Conservation (phyloP, 2,329 filamentous ascomycete genomes). For the Cercospora nicotianae region DNA sequence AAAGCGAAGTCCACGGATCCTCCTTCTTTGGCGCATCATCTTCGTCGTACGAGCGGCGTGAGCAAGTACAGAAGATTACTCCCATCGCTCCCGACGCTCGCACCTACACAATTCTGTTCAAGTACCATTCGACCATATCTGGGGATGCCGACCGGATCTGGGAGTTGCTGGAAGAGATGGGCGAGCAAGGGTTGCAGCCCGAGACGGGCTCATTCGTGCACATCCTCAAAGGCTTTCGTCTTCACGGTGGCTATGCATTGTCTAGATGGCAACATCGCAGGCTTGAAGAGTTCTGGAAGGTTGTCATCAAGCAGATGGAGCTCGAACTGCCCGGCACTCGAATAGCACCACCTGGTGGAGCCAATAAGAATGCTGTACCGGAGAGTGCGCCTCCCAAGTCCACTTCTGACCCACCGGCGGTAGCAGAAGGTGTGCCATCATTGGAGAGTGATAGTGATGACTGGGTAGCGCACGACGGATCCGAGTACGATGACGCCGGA, state of each 20-base stretch:
- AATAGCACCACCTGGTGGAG: not conserved
- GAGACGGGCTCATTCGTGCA: constrained; percentile 76
- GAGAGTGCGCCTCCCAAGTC: not conserved
- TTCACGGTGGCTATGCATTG: constrained; percentile 65
- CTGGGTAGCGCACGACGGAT: not conserved
- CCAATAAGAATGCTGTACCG: not conserved
- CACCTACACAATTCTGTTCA: constrained; percentile 78
- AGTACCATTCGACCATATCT: constrained; percentile 66
- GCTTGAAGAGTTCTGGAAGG: constrained; percentile 67
- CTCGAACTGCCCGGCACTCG: not conserved
- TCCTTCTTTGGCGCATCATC: constrained; percentile 41
- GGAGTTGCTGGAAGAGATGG: constrained; percentile 78
- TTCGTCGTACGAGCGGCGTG: constrained; percentile 27
- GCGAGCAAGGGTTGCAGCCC: constrained; percentile 63
- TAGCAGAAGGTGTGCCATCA: not conserved
- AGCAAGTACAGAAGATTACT: constrained; percentile 64
- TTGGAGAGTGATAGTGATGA: not conserved
- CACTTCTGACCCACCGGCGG: not conserved
- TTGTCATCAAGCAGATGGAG: constrained; percentile 54
- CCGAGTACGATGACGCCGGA: not conserved
- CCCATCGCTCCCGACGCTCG: constrained; percentile 71
- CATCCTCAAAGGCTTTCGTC: constrained; percentile 77
- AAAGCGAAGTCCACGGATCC: constrained; percentile 52
- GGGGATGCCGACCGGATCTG: constrained; percentile 73
- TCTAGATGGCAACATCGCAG: constrained; percentile 70